Evolutionary conservation across 768 basidiomycete genomes (phyloP).

Genomic region (Brasilioporus rufonigricans): DNA sequence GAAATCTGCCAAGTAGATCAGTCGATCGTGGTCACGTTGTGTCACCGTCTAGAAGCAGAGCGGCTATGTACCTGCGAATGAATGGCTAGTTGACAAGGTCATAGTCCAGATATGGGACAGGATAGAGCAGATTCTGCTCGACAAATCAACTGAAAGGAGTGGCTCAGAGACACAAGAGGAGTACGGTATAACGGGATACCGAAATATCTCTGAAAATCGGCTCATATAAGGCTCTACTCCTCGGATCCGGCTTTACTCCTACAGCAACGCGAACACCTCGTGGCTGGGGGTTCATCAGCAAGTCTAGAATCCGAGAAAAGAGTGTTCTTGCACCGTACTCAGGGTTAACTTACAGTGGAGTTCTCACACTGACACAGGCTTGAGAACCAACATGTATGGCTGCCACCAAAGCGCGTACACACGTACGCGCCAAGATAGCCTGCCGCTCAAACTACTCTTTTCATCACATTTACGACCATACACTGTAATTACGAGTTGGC

Average conservation of each 20-base stretch:
- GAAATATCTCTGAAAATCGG: not conserved
- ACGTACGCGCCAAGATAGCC: not conserved
- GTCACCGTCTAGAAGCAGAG: not conserved
- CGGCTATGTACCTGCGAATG: constrained; percentile 6
- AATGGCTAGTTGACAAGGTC: not conserved
- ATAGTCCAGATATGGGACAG: not conserved
- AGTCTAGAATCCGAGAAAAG: not conserved
- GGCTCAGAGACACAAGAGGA: not conserved
- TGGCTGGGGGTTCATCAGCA: not conserved
- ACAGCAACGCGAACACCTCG: not conserved
- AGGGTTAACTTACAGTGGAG: not conserved
- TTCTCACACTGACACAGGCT: not conserved
- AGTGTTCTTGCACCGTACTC: not conserved
- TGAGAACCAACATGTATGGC: not conserved
- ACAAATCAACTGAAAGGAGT: not conserved
- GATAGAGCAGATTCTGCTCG: not conserved
- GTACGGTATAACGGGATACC: not conserved
- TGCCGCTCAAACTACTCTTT: not conserved
- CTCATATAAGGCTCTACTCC: not conserved
- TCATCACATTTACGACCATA: not conserved
- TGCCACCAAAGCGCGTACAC: not conserved
- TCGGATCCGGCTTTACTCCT: not conserved
- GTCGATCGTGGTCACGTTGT: not conserved
- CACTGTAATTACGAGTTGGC: not conserved
- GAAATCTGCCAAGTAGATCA: constrained; percentile 8